Evolutionary conservation across 2,329 filamentous ascomycete genomes (phyloP), one percentile per base, ranked within the genome.

Genomic region (Aspergillus phoenicis): DNA sequence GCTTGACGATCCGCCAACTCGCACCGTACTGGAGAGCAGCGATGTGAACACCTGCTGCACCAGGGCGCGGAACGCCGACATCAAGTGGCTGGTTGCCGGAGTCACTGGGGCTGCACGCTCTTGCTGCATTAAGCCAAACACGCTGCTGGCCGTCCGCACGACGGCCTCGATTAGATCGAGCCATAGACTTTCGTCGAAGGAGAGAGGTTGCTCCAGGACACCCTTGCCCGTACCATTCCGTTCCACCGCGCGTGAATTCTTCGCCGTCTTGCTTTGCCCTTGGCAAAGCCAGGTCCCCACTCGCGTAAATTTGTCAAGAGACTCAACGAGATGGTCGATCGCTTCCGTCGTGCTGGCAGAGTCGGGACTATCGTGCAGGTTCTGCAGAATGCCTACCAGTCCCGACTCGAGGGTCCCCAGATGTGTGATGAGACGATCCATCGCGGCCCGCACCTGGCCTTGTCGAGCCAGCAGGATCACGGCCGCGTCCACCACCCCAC

Each of bases 261-360:
- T 73, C 61, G 80, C 83, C 5, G 84, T 85, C 70, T 89, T 91
- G 52, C 87, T 91, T 73, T 97, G 92, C 1, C 89, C 87, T 76
- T 96, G 91, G 69, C 95, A 98, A 11, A 99, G 82, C 95, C 95
- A 99, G 54, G 96, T 94, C 13, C 96, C 95, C 1, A 99, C 91
- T 65, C 93, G 89, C 1, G 89, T 87, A 76, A 97, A 98, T 73
- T 96, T 97, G 63, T 96, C 89, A 17, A 99, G 80, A 0, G 89
- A 88, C 60, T 87, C 85, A 4, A 97, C 82, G 1, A 97, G 82
- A 59, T 93, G 89, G 59, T 89, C 85, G 0, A 89, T 86, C 0
- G 90, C 85, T 64, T 89, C 86, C 61, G 87, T 85, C 2, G 88
- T 83, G 52, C 83, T 84, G 1, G 80, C 76, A 1, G 83, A 79